Evolutionary conservation across 306 rosid species (phyloP).

Genomic region (Quercus robur): DNA sequence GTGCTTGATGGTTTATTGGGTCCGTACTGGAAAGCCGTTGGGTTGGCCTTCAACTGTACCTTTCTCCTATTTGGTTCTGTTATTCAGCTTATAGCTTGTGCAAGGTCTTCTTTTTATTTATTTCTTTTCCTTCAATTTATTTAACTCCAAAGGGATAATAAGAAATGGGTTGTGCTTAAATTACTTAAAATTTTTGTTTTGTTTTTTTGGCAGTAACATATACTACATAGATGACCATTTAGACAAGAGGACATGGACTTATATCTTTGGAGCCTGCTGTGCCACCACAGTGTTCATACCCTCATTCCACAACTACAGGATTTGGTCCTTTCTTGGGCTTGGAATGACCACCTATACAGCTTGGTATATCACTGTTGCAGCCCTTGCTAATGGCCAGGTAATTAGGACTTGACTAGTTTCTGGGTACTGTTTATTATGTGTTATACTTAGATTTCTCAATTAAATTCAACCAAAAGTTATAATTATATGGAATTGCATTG

Average conservation of each 20-base stretch:
- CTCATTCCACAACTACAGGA: slow-evolving; percentile 89
- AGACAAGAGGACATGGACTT: slow-evolving; percentile 97
- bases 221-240: slow-evolving; percentile 79
- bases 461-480: too few relatives aligned
- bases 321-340: slow-evolving; percentile 96
- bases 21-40: slow-evolving; percentile 85
- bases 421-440: neutral
- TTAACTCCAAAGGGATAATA: neutral
- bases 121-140: too few relatives aligned
- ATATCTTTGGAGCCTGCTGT: slow-evolving; percentile 93
- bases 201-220: slow-evolving; percentile 58
- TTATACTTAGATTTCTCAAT: too few relatives aligned
- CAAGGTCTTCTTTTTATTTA: slow-evolving; percentile 51
- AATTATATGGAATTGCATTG: too few relatives aligned
- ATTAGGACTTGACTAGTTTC: neutral
- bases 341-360: slow-evolving; percentile 98
- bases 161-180: neutral
- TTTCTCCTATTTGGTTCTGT: slow-evolving; percentile 92
- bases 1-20: slow-evolving; percentile 91
- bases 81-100: slow-evolving; percentile 95
- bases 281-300: slow-evolving; percentile 97
- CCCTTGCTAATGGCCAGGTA: slow-evolving; percentile 83
- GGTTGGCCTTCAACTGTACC: slow-evolving; percentile 93
- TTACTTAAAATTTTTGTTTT: neutral
- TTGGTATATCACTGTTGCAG: slow-evolving; percentile 89